Evolutionary conservation across 1,139 yeast species (phyloP).

Genomic region (Geotrichum macrosporum): DNA sequence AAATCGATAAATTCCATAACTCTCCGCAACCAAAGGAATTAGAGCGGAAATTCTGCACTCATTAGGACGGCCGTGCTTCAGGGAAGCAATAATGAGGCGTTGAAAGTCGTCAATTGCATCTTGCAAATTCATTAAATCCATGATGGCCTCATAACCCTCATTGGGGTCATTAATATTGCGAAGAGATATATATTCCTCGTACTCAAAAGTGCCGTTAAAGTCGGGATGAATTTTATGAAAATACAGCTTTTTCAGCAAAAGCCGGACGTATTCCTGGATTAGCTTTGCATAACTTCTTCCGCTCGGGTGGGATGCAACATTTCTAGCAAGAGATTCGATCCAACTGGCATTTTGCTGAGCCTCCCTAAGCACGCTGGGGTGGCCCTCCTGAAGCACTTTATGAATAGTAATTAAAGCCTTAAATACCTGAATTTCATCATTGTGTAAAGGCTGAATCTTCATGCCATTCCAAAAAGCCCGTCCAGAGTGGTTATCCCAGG

Average conservation of each 20-base stretch:
- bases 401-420: slow-evolving; percentile 86
- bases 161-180: slow-evolving; percentile 89
- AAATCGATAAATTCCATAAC: slow-evolving; percentile 89
- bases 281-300: slow-evolving; percentile 61
- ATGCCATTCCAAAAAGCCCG: slow-evolving; percentile 83
- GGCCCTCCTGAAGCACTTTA: slow-evolving; percentile 96
- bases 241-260: slow-evolving; percentile 64
- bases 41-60: slow-evolving; percentile 84
- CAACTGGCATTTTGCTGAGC: slow-evolving; percentile 70
- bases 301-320: slow-evolving; percentile 30
- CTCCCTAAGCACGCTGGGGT: slow-evolving; percentile 75
- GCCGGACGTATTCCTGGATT: slow-evolving; percentile 71
- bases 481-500: slow-evolving; percentile 93
- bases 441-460: slow-evolving; percentile 73
- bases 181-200: slow-evolving; percentile 87
- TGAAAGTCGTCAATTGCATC: slow-evolving; percentile 80
- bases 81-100: slow-evolving; percentile 68
- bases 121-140: slow-evolving; percentile 82
- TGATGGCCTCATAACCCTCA: slow-evolving; percentile 86
- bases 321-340: slow-evolving; percentile 44
- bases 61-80: slow-evolving; percentile 59
- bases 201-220: slow-evolving; percentile 92
- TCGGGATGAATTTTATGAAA: slow-evolving; percentile 85
- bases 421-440: slow-evolving; percentile 78
- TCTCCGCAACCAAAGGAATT: slow-evolving; percentile 89